Evolutionary conservation across 805 yeast species (phyloP).

Genomic region (Myxozyma kluyveri): DNA sequence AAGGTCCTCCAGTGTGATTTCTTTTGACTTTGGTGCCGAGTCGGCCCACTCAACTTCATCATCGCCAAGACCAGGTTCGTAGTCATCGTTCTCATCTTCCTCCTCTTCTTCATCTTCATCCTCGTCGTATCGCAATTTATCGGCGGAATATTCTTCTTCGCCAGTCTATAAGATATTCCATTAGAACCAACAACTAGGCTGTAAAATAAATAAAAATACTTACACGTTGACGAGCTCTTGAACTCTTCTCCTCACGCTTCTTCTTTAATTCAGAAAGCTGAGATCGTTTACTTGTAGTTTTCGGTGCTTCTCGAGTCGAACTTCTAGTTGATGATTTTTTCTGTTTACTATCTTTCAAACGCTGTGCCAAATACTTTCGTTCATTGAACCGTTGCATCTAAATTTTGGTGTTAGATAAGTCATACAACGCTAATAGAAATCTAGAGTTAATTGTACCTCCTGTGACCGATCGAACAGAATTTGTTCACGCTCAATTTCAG

Average conservation of each 20-base stretch:
- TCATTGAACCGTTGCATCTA: constrained; percentile 79
- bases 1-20: constrained; percentile 60
- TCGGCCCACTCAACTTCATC: constrained; percentile 39
- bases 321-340: constrained; percentile 29
- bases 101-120: constrained; percentile 45
- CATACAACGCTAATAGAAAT: neutral
- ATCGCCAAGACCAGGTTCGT: neutral
- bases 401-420: neutral
- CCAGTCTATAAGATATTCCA: constrained; percentile 38
- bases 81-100: constrained; percentile 38
- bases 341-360: constrained; percentile 56
- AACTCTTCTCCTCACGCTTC: constrained; percentile 60
- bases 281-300: constrained; percentile 46
- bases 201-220: neutral
- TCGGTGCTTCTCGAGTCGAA: constrained; percentile 43
- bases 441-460: constrained; percentile 41
- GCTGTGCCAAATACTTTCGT: constrained; percentile 74
- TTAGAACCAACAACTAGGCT: neutral
- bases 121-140: constrained; percentile 47
- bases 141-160: constrained; percentile 39
- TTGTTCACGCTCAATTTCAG: constrained; percentile 90
- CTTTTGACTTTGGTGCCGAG: constrained; percentile 29
- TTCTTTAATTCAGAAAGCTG: constrained; percentile 71
- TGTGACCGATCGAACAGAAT: constrained; percentile 89
- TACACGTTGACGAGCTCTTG: constrained; percentile 22